Base-by-base conservation (phyloP, 352 stramenopile species). In the Globisporangium ultimum region DNA sequence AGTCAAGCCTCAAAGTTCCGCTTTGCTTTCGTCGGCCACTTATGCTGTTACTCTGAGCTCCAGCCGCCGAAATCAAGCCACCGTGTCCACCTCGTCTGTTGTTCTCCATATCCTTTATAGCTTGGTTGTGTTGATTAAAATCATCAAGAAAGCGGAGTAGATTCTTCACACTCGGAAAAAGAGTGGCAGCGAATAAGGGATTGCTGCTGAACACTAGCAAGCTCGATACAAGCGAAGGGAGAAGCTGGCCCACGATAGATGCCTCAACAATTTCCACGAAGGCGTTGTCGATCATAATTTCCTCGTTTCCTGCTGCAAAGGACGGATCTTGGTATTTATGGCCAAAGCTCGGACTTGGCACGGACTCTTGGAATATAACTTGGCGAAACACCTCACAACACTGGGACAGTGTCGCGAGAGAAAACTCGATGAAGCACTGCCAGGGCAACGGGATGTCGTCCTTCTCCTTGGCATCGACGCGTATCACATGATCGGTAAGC, bases 121-220 rank as follows among this genome's bases (percentile, higher is more conserved):
- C 38, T 18, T 22, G 36, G 36, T 66, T 60, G 15, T 48, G 57
- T 17, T 56, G 62, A n/a, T 87, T 84, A 10, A 88, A 70, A 1
- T 48, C 55, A 36, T 93, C 81, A 0, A 93, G 20, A 2, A 81
- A 60, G 10, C 63, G 64, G 9, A 93, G 53, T 6, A 91, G 48
- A 0, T 64, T 68, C 36, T 74, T 83, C 5, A 80, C 46, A 2
- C 56, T 67, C 14, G 80, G 70, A 14, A 93, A 53, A 21, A 93
- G 58, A 7, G 66, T 41, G 1, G 54, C 64, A 22, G 76, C 75
- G 58, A 93, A 88, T 3, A 84, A 55, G 1, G 74, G 50, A 11
- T 76, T 69, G 53, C 85, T 78, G 41, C 59, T 78, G 42, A 92
- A 91, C 28, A 84, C 66, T 21, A 89, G 71, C 43, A 93, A 41